Evolutionary conservation across 2,329 filamentous ascomycete species (phyloP).

Genomic region (Alternaria dauci): DNA sequence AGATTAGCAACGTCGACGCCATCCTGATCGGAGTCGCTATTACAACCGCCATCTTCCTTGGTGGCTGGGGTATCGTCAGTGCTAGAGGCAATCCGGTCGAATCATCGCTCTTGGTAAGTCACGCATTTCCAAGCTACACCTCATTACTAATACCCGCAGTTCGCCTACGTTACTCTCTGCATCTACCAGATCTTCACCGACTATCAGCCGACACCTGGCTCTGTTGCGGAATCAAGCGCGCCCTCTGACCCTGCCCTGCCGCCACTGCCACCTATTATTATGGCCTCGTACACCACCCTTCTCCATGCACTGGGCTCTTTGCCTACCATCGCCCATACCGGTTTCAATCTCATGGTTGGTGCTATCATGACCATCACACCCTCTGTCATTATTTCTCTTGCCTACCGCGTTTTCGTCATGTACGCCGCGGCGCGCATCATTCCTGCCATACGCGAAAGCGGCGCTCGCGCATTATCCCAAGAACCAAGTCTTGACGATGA

Average conservation of each 20-base stretch:
- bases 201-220: slow-evolving; percentile 78
- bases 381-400: slow-evolving; percentile 92
- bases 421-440: slow-evolving; percentile 97
- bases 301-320: slow-evolving; percentile 83
- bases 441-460: slow-evolving; percentile 87
- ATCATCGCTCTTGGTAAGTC: slow-evolving; percentile 76
- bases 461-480: slow-evolving; percentile 81
- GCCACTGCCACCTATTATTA: slow-evolving; percentile 95
- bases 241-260: slow-evolving; percentile 84
- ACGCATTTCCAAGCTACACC: neutral
- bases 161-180: slow-evolving; percentile 97
- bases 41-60: slow-evolving; percentile 90
- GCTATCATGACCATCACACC: slow-evolving; percentile 96
- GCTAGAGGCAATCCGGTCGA: slow-evolving; percentile 95
- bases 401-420: slow-evolving; percentile 92
- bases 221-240: slow-evolving; percentile 62
- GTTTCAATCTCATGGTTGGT: slow-evolving; percentile 84
- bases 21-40: slow-evolving; percentile 91
- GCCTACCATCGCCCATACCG: slow-evolving; percentile 83
- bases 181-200: slow-evolving; percentile 99
- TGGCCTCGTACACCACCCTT: slow-evolving; percentile 95
- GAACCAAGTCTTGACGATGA: slow-evolving; percentile 86
- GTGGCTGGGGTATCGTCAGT: slow-evolving; percentile 91
- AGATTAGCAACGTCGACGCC: slow-evolving; percentile 90
- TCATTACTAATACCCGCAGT: slow-evolving; percentile 54